Evolutionary conservation across 2,329 filamentous ascomycete species (phyloP), one percentile per base, ranked within the genome.

Genomic region (Claviceps humidiphila): DNA sequence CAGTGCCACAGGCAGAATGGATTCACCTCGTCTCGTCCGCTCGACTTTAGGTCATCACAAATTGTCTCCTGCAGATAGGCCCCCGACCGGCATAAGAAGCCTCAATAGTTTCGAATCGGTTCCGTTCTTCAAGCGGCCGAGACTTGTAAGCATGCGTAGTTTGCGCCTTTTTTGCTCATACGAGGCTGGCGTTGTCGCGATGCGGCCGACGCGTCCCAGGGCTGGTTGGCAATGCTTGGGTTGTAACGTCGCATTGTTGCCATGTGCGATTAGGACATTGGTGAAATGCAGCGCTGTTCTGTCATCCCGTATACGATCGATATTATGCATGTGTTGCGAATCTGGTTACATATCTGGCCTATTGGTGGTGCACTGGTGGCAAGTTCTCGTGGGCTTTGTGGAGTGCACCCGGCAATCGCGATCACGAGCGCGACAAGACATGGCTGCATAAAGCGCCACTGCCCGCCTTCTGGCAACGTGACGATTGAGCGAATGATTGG

Each of bases 31-130:
- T 48, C 43, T 42, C 34, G 47, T 16, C 9, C 39, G 13, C 39
- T 53, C 37, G 42, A 47, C 42, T 50, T 66, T 63, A 66, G 65
- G 64, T 63, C 65, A 66, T 66, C 61, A 56, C 63, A 66, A 56
- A 30, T 41, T 24, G 13, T 34, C 7, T 17, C 22, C 44, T 38
- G 43, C 26, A 34, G 20, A 26, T 43, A n/a, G 46, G 13, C 24
- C 37, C 26, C 26, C 9, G 9, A 14, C 11, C 30, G 26, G 20
- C 16, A 39, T 38, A 38, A 17, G 20, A 41, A 34, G 40, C 37
- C 9, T 34, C 9, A n/a, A 16, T 30, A 24, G 20, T 24, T 26
- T 42, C 14, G n/a, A 22, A 13, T 42, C 17, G 17, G 13, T 14
- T 13, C 20, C 5, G 41, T 22, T 41, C 3, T 20, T 24, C n/a